Evolutionary conservation across 768 basidiomycete genomes (phyloP).

Genomic region (Sporobolomyces roseus): DNA sequence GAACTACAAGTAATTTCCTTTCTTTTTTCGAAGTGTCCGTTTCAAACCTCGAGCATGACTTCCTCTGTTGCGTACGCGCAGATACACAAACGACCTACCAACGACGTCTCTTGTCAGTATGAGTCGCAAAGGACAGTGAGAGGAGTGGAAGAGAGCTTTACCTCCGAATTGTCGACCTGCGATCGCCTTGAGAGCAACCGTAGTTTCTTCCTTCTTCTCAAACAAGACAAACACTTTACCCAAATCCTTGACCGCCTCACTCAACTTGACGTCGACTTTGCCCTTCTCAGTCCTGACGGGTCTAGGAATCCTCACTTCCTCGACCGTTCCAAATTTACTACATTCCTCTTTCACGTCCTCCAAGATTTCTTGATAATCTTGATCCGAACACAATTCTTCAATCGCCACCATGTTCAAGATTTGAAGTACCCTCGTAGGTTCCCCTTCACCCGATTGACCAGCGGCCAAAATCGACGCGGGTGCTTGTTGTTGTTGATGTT

Average conservation of each 20-base stretch:
- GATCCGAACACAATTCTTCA: conserved; percentile 83
- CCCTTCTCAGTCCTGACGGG: conserved; percentile 80
- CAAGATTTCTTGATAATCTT: conserved; percentile 87
- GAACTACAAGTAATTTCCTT: too few species aligned
- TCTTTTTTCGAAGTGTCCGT: too few species aligned
- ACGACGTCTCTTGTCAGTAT: neutral
- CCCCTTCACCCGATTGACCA: conserved; percentile 37
- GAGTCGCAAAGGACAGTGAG: too few species aligned
- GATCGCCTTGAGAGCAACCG: conserved; percentile 71
- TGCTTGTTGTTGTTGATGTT: neutral
- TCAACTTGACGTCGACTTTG: conserved; percentile 57
- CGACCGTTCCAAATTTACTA: conserved; percentile 69
- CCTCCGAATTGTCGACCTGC: conserved; percentile 58
- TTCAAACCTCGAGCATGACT: conserved; percentile 37
- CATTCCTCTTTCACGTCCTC: conserved; percentile 91
- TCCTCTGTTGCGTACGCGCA: conserved; percentile 39
- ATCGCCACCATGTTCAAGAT: conserved; percentile 98
- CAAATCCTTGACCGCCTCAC: conserved; percentile 75
- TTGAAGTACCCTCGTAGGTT: conserved; percentile 71
- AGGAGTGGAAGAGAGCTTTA: conserved; percentile 6
- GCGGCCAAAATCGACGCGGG: conserved; percentile 44
- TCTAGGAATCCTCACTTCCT: conserved; percentile 81
- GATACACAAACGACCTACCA: conserved; percentile 37
- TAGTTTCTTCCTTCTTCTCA: conserved; percentile 59
- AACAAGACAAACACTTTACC: conserved; percentile 96